Evolutionary conservation across 164 flowering plant species (phyloP), one percentile per base, ranked within the genome.

Genomic region (Chloranthus sessilifolius): DNA sequence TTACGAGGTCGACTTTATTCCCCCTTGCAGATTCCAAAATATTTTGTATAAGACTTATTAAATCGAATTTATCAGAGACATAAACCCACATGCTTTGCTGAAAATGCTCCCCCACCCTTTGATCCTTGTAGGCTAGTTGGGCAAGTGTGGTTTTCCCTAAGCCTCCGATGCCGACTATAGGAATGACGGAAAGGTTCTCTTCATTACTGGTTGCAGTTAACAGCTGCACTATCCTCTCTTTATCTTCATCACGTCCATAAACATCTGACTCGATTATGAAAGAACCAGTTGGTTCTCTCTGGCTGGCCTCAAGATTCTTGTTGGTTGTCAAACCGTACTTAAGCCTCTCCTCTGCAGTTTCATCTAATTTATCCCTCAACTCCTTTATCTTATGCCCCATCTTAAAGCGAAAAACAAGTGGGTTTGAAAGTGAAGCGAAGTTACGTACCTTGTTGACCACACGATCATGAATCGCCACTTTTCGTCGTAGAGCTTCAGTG

Each of bases 151-250:
- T 41, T 41, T 41, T 41, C 8, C 44, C 44, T 1, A 41, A 23
- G 21, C 44, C 44, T 21, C 44, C 44, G 21, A 41, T 41, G 8
- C 44, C 44, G 8, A 41, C 44, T 41, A 41, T 19, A 7, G 44
- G 44, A 9, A 41, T 41, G 21, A 41, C 22, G 3, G 44, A 19
- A 41, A 41, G 3, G 44, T 4, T 1, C 21, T 41, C 44, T 41
- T 19, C 44, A 17, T 21, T 16, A 1, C 24, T 23, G 3, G 8
- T 21, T 0, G 2, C 1, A 10, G 19, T 17, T 23, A 41, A 10
- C 1, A 19, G 22, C 17, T 19, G 10, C 8, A 41, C 22, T 19
- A 41, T 4, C 24, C 22, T 17, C 10, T 17, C 17, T 41, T 21
- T 12, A 19, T 41, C 44, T 7, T 15, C 19, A 0, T 15, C 44